Conservation (phyloP, 805 yeast species). For the Yarrowia phangngaensis region DNA sequence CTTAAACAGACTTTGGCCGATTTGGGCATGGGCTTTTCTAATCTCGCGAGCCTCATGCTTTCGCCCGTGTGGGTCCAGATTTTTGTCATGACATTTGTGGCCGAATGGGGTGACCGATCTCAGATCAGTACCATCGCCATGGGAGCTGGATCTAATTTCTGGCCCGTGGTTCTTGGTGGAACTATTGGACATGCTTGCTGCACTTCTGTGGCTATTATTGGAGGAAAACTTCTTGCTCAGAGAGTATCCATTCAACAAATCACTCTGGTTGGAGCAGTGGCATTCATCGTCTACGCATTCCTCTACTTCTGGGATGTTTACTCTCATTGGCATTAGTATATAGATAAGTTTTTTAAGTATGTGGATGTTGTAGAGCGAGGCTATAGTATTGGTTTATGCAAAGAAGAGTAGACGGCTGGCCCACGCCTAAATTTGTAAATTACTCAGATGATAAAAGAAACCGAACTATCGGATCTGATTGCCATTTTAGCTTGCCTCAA, state of each 20-base stretch:
- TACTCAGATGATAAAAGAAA: too few relatives aligned
- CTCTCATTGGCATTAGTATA: neutral
- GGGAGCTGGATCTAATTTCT: conserved; percentile 94
- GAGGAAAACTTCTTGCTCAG: conserved; percentile 87
- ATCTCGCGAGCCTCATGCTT: conserved; percentile 59
- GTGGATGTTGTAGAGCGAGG: neutral
- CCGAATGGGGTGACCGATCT: conserved; percentile 99
- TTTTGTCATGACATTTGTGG: conserved; percentile 90
- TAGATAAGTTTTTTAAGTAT: too few relatives aligned
- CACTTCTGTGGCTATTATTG: conserved; percentile 85
- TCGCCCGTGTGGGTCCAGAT: conserved; percentile 94
- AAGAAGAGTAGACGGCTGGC: too few relatives aligned
- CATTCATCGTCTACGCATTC: conserved; percentile 78
- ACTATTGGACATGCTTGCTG: conserved; percentile 84
- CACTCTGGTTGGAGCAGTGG: conserved; percentile 83
- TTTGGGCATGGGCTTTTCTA: conserved; percentile 44
- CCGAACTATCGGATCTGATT: too few relatives aligned
- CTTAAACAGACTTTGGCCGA: conserved; percentile 27
- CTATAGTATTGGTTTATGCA: too few relatives aligned
- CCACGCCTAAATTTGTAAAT: too few relatives aligned
- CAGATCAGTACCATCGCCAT: conserved; percentile 97
- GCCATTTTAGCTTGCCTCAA: too few relatives aligned
- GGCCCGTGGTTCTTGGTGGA: conserved; percentile 86
- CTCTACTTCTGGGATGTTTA: conserved; percentile 51
- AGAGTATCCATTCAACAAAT: conserved; percentile 88